Evolutionary conservation across 768 basidiomycete genomes (phyloP), one percentile per base, ranked within the genome.

Genomic region (Symmetrospora coprosmae): DNA sequence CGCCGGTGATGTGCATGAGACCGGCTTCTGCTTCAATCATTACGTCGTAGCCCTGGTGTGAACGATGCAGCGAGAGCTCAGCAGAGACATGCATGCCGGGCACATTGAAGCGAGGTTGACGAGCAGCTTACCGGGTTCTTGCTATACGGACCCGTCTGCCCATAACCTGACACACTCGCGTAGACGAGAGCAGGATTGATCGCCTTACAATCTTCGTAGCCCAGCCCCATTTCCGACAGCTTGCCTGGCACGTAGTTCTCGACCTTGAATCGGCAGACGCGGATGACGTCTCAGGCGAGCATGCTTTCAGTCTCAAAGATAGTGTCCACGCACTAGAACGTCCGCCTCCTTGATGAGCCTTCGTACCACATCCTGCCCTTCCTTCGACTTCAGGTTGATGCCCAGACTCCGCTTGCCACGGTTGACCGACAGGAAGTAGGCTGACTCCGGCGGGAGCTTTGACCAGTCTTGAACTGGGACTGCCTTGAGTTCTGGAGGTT

Each of bases 351-450:
- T 75, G 25, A 92, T 79, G 2, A 96, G 77, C 62, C 79, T 80
- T 40, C 77, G 79, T 4, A 90, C 63, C 23, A 96, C 81, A 60
- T 82, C 81, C 2, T 85, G 77, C 0, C 91, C 91, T 65, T 83
- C 80, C 1, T 80, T 75, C 1, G 74, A 73, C 72, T 92, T 94
- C 74, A 96, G 82, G 73, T 96, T 85, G 16, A 92, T 81, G 6
- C 87, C 89, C 39, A 91, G 78, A 4, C 87, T 89, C 30, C 85
- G 80, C 71, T 91, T 91, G 72, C 70, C 70, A 50, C 91, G 78
- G 71, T 96, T 96, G 0, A 79, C 81, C 0, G 85, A 79, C 5
- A 96, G 79, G 71, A 92, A 96, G 71, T 96, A 96, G 0, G 91
- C 87, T 2, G 87, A 86, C 71, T 96, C 91, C 9, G 88, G 80